Evolutionary conservation across 2,329 filamentous ascomycete species (phyloP), one percentile per base, ranked within the genome.

Genomic region (Aspergillus pseudotamarii): DNA sequence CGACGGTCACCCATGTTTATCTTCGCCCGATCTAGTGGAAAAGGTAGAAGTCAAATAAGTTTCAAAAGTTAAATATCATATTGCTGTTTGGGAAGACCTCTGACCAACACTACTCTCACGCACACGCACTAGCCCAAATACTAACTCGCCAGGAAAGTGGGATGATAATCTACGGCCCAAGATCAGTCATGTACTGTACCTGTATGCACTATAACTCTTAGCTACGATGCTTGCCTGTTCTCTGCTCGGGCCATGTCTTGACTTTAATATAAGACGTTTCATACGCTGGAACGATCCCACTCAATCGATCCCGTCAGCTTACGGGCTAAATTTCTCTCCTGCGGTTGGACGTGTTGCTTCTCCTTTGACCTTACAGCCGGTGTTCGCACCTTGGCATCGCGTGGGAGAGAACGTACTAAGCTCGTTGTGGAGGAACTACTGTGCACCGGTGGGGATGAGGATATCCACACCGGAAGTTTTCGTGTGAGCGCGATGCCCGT

Each of bases 371-470:
- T 46, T 45, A 36, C 30, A n/a, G 50, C 34, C 30, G 32, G 28
- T 36, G 23, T 46, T 45, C 51, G 53, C 59, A 19, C 56, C 60
- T 62, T 59, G 50, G 56, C 60, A 58, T 56, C 57, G 38, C 32
- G 60, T 59, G 56, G 56, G 56, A 55, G 45, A 30, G 38, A n/a
- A n/a, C 38, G 3, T 32, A 28, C 16, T 48, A 54, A 53, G 30
- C 48, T 23, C 23, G 1, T 57, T 30, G 51, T 60, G 51, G 59
- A 57, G 51, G 26, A 16, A 34, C 26, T 30, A 56, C 10, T 46
- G 34, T 16, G 34, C 34, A 36, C 19, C n/a, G 4, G 32, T 51
- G 28, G 26, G 26, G 23, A 19, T 28, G 26, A 10, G 26, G 3
- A 19, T 8, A 48, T 28, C 23, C 45, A 19, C 43, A 61, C 43